Base-by-base conservation (phyloP, 768 basidiomycete species). In the Suillus sp. region DNA sequence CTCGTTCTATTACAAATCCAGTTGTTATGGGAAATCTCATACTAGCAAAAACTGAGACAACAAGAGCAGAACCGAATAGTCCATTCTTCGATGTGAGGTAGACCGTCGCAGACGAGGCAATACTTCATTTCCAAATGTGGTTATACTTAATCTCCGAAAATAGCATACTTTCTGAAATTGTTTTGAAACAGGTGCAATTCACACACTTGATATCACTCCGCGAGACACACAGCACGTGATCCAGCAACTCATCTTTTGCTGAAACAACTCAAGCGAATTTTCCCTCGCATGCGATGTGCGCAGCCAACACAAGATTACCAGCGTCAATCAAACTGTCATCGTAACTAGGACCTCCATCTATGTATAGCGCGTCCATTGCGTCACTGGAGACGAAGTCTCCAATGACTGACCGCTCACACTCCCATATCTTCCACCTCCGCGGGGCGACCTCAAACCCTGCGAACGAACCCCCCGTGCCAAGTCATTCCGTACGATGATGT, bases 311-410 rank as follows among this genome's bases (percentile, higher is more conserved):
- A 14, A 48, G 10, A 48, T 48, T 48, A 25, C 47, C 47, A 48
- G 47, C 14, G 25, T 47, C n/a, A 47, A 47, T 47, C n/a, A 22
- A 3, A 18, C n/a, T n/a, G 5, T 55, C 14, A 35, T 37, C n/a
- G 35, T 56, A 37, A 56, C 54, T 56, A 16, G 1, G 13, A 35
- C 10, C 53, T 35, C n/a, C 22, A 35, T 59, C 50, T 61, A 61
- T 59, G 25, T 37, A 61, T 32, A 27, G 34, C 54, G 34, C 3
- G 50, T 25, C 35, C 50, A 61, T 20, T 30, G 34, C 34, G 5
- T 54, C 27, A 30, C 47, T 14, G 20, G 30, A 18, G 20, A 22
- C 8, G 14, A 16, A 32, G 18, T 54, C n/a, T 37, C 60, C 59
- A 13, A 37, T 18, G 60, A 56, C 60, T 25, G 34, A 10, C 51